Evolutionary conservation across 345 rosid species (phyloP).

Genomic region (Pugionium dolabratum): DNA sequence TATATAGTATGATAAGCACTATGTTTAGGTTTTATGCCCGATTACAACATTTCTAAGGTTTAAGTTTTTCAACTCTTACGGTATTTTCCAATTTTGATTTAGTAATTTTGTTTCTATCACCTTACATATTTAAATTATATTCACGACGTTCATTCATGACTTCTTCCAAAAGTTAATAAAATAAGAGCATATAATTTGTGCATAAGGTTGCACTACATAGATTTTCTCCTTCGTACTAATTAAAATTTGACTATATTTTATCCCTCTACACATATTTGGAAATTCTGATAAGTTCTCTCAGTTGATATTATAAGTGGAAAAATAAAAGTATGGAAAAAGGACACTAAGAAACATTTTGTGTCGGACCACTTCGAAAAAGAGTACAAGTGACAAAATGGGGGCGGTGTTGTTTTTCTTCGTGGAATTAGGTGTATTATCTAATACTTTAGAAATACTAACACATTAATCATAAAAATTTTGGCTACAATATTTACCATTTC

Average conservation of each 20-base stretch:
- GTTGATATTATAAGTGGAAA: neutral
- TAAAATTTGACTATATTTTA: too few relatives aligned
- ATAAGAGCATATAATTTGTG: neutral
- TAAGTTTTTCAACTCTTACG: neutral
- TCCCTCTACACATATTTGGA: neutral
- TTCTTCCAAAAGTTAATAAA: neutral
- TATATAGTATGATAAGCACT: neutral
- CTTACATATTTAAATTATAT: neutral
- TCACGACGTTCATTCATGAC: neutral
- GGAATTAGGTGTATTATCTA: too few relatives aligned
- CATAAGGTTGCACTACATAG: neutral
- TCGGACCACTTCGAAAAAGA: slow-evolving; percentile 21
- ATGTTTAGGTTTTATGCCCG: neutral
- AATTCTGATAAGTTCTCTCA: slow-evolving; percentile 12
- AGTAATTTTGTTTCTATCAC: neutral
- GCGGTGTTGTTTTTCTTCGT: neutral
- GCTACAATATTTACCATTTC: too few relatives aligned
- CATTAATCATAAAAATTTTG: too few relatives aligned
- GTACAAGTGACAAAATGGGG: slow-evolving; percentile 17
- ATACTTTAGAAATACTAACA: too few relatives aligned
- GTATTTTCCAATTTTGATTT: neutral
- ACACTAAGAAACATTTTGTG: slow-evolving; percentile 15
- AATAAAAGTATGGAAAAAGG: neutral
- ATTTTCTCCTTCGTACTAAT: neutral
- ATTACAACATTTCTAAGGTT: neutral